These are phyloP conservation scores for Sequoiadendron giganteum DNA, from an alignment of 75 land plant species.

Conservation along the genomic window DNA sequence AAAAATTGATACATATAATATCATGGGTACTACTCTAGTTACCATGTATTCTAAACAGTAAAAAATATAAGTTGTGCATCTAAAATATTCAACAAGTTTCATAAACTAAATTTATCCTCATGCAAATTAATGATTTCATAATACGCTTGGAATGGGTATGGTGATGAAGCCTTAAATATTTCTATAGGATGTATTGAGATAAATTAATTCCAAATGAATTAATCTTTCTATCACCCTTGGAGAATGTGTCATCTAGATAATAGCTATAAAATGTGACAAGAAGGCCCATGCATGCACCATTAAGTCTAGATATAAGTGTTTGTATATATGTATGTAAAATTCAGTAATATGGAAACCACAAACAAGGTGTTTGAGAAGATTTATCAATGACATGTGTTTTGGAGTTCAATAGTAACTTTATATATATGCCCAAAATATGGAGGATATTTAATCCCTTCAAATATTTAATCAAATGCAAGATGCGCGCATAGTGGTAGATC, in stretches of 20 bases:
- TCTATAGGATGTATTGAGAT: background rate
- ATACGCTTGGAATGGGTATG: too few relatives aligned
- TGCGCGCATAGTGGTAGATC: slow-evolving; percentile 17
- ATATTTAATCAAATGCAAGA: slow-evolving; percentile 20
- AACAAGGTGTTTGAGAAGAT: slow-evolving; percentile 5
- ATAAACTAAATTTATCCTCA: background rate
- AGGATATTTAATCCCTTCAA: slow-evolving; percentile 1
- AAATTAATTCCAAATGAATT: background rate
- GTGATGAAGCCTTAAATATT: too few relatives aligned
- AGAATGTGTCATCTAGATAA: background rate
- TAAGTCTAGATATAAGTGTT: slow-evolving; percentile 4
- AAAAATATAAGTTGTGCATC: background rate
- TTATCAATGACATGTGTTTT: background rate
- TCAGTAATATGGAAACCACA: background rate
- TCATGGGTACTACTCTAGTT: slow-evolving; percentile 5
- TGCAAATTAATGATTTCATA: too few relatives aligned
- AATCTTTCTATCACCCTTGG: background rate
- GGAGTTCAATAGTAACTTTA: slow-evolving; percentile 11
- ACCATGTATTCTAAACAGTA: background rate
- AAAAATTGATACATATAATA: background rate
- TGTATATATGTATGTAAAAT: slow-evolving; percentile 12
- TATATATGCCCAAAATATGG: slow-evolving; percentile 3
- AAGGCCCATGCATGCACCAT: slow-evolving; percentile 3
- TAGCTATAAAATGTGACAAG: slow-evolving; percentile 4
- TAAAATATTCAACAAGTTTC: background rate